Evolutionary conservation across 768 basidiomycete genomes (phyloP).

Genomic region (Candolleomyces eurysporus): DNA sequence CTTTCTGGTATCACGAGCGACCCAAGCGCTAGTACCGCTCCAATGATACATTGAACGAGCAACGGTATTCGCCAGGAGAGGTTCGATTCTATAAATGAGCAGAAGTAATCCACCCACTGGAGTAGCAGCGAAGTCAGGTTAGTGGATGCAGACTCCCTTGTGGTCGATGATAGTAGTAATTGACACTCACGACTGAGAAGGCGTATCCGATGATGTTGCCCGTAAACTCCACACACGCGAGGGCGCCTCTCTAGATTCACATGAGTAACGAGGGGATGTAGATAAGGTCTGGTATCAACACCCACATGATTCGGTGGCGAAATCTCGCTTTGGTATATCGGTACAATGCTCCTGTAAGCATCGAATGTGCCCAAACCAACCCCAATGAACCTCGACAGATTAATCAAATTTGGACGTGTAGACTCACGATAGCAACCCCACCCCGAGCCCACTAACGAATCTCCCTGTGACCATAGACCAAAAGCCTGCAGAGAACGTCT

Average conservation of each 20-base stretch:
- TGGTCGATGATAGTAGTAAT: neutral
- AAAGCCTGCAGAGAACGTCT: constrained; percentile 70
- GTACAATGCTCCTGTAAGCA: constrained; percentile 69
- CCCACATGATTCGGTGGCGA: constrained; percentile 71
- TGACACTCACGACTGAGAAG: constrained; percentile 55
- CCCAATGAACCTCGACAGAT: neutral
- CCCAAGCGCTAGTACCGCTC: constrained; percentile 70
- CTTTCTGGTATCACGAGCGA: constrained; percentile 83
- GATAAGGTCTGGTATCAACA: no score
- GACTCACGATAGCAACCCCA: constrained; percentile 73
- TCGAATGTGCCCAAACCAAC: neutral
- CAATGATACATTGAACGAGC: constrained; percentile 80
- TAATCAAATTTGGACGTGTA: neutral
- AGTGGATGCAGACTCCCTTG: neutral
- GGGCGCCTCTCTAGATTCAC: constrained; percentile 52
- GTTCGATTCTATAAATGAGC: constrained; percentile 79
- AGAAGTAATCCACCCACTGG: constrained; percentile 90
- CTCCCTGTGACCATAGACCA: constrained; percentile 71
- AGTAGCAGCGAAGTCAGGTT: neutral
- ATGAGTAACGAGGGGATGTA: no score
- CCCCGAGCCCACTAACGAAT: constrained; percentile 73
- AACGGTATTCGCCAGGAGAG: constrained; percentile 84
- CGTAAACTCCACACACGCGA: constrained; percentile 91
- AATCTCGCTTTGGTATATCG: constrained; percentile 89
- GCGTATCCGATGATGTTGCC: constrained; percentile 86